Percentiles rank a stretch among this genome's conserved stretches.
phyloP scores from a whole-genome alignment of 208 protist species.

The Leishmania aethiopica region DNA sequence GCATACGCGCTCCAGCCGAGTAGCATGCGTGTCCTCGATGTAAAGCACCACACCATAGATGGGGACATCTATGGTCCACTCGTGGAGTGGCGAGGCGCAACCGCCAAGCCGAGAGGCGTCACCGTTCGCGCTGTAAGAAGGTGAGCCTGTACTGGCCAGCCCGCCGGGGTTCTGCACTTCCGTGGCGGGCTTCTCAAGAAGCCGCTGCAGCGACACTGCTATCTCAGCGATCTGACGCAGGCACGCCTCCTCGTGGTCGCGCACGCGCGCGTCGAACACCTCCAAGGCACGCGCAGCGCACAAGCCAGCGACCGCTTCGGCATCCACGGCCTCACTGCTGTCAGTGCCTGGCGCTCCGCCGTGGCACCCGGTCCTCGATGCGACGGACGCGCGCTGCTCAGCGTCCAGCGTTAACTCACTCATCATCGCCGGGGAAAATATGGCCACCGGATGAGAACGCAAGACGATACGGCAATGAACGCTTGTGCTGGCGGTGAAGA shows the following conservation, averaged over 20 bases:
- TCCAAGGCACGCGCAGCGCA: conserved; percentile 12
- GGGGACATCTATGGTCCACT: conserved; percentile 17
- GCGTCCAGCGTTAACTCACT: conserved; percentile 13
- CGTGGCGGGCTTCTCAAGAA: not conserved
- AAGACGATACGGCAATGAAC: conserved; percentile 9
- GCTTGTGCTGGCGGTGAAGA: not conserved
- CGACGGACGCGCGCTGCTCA: not conserved
- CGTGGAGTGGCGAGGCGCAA: not conserved
- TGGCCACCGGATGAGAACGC: conserved; percentile 11
- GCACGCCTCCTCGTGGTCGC: conserved; percentile 9
- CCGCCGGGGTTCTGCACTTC: not conserved
- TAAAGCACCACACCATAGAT: conserved; percentile 26
- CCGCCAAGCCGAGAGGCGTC: not conserved
- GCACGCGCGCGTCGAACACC: conserved; percentile 9
- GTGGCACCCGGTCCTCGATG: not conserved
- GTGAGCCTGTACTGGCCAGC: not conserved
- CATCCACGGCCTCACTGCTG: not conserved
- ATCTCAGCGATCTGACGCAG: conserved; percentile 5
- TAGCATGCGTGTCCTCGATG: conserved; percentile 28
- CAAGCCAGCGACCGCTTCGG: not conserved
- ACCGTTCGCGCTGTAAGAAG: not conserved
- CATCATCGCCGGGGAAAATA: not conserved
- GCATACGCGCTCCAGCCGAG: conserved; percentile 19
- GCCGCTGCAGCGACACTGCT: not conserved
- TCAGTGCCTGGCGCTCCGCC: too few relatives aligned